These are phyloP conservation scores for Asparagopsis taxiformis DNA, from an alignment of 31 red algal species.

Conservation along the genomic window DNA sequence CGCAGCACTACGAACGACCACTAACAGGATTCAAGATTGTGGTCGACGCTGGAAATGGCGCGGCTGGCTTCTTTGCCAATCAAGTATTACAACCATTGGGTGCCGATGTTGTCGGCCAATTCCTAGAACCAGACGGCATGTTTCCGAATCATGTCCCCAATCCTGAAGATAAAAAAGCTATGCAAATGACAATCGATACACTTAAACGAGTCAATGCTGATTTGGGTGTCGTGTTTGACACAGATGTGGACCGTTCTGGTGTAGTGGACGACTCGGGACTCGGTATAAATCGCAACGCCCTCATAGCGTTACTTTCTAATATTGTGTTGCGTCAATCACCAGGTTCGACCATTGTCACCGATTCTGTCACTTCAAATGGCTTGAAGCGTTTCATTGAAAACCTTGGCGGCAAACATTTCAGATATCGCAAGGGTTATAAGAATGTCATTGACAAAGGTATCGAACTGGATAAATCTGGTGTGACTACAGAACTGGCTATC, in stretches of 20 bases:
- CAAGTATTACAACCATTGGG: slow-evolving; percentile 60
- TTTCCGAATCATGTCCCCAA: slow-evolving; percentile 95
- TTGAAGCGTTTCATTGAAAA: slow-evolving; percentile 74
- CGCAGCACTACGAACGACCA: slow-evolving; percentile 39
- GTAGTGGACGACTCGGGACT: slow-evolving; percentile 65
- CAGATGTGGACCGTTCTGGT: slow-evolving; percentile 82
- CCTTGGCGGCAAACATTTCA: slow-evolving; percentile 75
- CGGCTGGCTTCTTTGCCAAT: slow-evolving; percentile 81
- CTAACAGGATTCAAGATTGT: slow-evolving; percentile 76
- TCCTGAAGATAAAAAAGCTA: slow-evolving; percentile 80
- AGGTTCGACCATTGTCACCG: slow-evolving; percentile 81
- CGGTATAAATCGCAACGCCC: slow-evolving; percentile 77
- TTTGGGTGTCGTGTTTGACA: slow-evolving; percentile 89
- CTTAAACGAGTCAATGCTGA: slow-evolving; percentile 51
- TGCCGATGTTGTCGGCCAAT: slow-evolving; percentile 77
- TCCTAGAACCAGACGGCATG: slow-evolving; percentile 87
- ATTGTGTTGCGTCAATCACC: slow-evolving; percentile 78
- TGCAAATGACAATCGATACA: slow-evolving; percentile 61
- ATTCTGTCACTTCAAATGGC: slow-evolving; percentile 84
- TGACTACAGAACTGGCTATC: slow-evolving; percentile 72
- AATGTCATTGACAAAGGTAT: slow-evolving; percentile 92
- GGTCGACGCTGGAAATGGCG: slow-evolving; percentile 89
- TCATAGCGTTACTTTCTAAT: slow-evolving; percentile 69
- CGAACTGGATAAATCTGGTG: slow-evolving; percentile 62
- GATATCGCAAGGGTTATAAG: slow-evolving; percentile 94